Evolutionary conservation across 2,329 filamentous ascomycete species (phyloP).

Genomic region (Xylariaceae sp.): DNA sequence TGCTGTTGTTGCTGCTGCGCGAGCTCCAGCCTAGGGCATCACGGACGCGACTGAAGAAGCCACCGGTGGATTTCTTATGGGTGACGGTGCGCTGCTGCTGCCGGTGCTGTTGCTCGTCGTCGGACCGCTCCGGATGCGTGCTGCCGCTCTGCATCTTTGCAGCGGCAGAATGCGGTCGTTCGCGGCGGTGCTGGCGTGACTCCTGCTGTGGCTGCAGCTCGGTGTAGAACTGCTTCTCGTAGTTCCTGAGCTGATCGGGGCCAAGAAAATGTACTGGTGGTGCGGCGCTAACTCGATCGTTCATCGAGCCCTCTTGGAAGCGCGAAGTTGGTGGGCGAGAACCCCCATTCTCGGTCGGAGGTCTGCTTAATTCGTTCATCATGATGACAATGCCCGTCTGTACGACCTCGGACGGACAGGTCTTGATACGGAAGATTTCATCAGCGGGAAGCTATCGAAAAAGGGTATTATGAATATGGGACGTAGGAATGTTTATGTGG

Average conservation of each 20-base stretch:
- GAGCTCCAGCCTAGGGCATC: conserved; percentile 31
- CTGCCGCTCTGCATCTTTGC: conserved; percentile 20
- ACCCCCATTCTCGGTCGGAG: conserved; percentile 45
- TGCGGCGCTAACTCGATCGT: conserved; percentile 71
- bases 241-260: conserved; percentile 33
- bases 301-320: conserved; percentile 85
- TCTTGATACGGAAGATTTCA: neutral
- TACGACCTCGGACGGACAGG: neutral
- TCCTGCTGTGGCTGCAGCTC: conserved; percentile 5
- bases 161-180: conserved; percentile 29
- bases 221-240: conserved; percentile 36
- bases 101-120: conserved; percentile 3
- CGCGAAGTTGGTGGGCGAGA: conserved; percentile 40
- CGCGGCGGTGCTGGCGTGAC: conserved; percentile 19
- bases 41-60: conserved; percentile 37
- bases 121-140: conserved; percentile 1
- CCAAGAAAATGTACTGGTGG: conserved; percentile 71
- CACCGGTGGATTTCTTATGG: conserved; percentile 35
- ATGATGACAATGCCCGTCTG: conserved; percentile 17
- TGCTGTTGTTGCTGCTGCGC: conserved; percentile 5
- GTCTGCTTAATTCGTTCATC: conserved; percentile 34
- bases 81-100: conserved; percentile 19
- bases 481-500: conserved; percentile 17
- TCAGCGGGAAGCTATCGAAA: neutral
- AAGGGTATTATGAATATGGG: neutral